A percentile compares a stretch with the other conserved stretches of the same genome.
phyloP scores from a whole-genome alignment of 148 eudicot species.

The Linanthus parryae region DNA sequence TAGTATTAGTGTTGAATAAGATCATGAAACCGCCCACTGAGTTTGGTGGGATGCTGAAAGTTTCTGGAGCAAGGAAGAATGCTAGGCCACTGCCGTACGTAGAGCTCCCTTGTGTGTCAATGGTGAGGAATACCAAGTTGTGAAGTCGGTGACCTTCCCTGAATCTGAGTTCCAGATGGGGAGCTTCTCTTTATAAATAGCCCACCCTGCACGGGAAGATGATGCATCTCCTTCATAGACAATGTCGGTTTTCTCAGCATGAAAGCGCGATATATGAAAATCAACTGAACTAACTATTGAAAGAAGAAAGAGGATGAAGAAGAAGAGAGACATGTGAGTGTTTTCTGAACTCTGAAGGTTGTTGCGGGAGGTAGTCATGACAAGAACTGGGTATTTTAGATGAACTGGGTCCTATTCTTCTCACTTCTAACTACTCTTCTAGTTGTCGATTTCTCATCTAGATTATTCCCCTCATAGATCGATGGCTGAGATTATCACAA shows the following conservation, averaged over 20 bases:
- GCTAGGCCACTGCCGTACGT: conserved; percentile 36
- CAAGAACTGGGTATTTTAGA: too few relatives aligned
- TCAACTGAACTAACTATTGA: conserved; percentile 9
- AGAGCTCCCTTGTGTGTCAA: conserved; percentile 18
- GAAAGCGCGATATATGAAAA: conserved; percentile 20
- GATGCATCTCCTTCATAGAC: conserved; percentile 36
- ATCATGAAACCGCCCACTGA: conserved; percentile 43
- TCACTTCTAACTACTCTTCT: too few relatives aligned
- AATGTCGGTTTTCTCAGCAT: conserved; percentile 9
- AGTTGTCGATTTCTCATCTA: too few relatives aligned
- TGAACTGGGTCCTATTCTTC: too few relatives aligned
- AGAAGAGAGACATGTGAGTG: conserved; percentile 3
- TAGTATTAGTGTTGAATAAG: conserved; percentile 42
- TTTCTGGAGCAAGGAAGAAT: conserved; percentile 41
- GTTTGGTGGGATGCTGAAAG: conserved; percentile 42
- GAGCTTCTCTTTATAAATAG: conserved; percentile 24
- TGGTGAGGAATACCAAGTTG: conserved; percentile 41
- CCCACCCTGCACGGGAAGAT: conserved; percentile 27
- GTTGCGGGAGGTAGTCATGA: conserved; percentile 4
- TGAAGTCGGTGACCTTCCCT: conserved; percentile 35
- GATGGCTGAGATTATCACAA: too few relatives aligned
- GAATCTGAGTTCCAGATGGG: conserved; percentile 25
- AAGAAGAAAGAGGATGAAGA: conserved; percentile 1
- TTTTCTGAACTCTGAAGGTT: too few relatives aligned
- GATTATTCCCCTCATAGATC: too few relatives aligned